Percentiles rank a stretch among this genome's conserved stretches.
phyloP scores from a whole-genome alignment of 1,139 yeast species.

The Yamadazyma trypodendri region DNA sequence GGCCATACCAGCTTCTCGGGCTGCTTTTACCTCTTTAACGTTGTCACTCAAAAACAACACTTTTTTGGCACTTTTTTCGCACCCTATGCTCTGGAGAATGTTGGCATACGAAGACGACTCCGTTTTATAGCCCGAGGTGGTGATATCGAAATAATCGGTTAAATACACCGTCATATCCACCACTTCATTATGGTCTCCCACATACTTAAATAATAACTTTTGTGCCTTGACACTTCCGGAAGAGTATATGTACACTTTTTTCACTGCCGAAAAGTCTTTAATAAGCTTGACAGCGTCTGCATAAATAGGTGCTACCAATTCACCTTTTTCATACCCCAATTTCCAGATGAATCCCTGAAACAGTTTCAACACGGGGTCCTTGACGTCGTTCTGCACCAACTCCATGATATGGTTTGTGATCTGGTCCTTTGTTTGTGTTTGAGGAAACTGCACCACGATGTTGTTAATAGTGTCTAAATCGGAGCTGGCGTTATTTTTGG shows the following conservation, averaged over 20 bases:
- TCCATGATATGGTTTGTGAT: slow-evolving; percentile 33
- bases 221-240: slow-evolving; percentile 93
- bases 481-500: slow-evolving; percentile 6
- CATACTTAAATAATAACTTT: slow-evolving; percentile 68
- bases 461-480: slow-evolving; percentile 19
- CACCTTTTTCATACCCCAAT: slow-evolving; percentile 72
- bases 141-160: slow-evolving; percentile 78
- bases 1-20: slow-evolving; percentile 61
- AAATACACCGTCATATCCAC: slow-evolving; percentile 55
- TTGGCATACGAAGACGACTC: slow-evolving; percentile 55
- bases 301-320: slow-evolving; percentile 74
- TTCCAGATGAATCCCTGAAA: slow-evolving; percentile 87
- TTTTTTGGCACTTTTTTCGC: slow-evolving; percentile 19
- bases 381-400: slow-evolving; percentile 65
- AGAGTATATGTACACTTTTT: slow-evolving; percentile 70
- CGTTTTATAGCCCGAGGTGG: slow-evolving; percentile 75
- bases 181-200: slow-evolving; percentile 24
- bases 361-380: slow-evolving; percentile 73
- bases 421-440: slow-evolving; percentile 22
- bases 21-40: slow-evolving; percentile 68
- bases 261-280: slow-evolving; percentile 26
- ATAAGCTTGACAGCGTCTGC: slow-evolving; percentile 68
- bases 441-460: slow-evolving; percentile 42
- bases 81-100: slow-evolving; percentile 52
- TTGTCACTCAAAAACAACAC: slow-evolving; percentile 78